Evolutionary conservation across 2,329 filamentous ascomycete species (phyloP), one percentile per base, ranked within the genome.

Genomic region (Ceratocystis ficicola): DNA sequence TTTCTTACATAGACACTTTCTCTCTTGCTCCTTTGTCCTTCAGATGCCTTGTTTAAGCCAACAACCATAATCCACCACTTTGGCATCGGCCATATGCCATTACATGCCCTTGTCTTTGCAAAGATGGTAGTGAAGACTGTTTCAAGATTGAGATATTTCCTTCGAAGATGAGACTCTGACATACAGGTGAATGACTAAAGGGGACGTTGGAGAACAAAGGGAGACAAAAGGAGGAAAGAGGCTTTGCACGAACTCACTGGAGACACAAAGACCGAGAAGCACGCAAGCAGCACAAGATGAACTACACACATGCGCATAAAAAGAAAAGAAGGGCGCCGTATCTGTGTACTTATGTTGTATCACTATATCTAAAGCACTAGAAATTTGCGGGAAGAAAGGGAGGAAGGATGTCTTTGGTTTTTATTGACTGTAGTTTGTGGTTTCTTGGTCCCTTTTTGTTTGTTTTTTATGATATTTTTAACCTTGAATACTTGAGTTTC

Each of bases 41-140:
- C 52, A 57, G 15, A 32, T 57, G 52, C 30, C 52, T 28, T 55
- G 28, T 67, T 62, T 62, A 44, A 63, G 55, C 64, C 64, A 62
- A 5, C 22, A 57, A 30, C 28, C 22, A 57, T 28, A 57, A 57
- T 57, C 52, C 28, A 17, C 28, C 28, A 12, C 28, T 15, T 57
- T 57, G 52, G 17, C 52, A 57, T 32, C 28, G 52, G 15, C 28
- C 52, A 57, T 57, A 30, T 57, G 52, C 30, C 52, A 32, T 22
- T n/a, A 57, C 52, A 15, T 30, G 25, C 28, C 30, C 52, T 17
- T 57, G 28, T 57, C 52, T 57, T 57, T 52, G 6, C 25, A 57
- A 57, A 30, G 52, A 57, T 22, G 52, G 52, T n/a, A 57, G 25
- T 57, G 25, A 57, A 57, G 25, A 5, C 25, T 30, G 28, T 17